Percentiles rank a stretch among this genome's conserved stretches.
phyloP scores from a whole-genome alignment of 257 asterid species.

The Lavandula angustifolia region DNA sequence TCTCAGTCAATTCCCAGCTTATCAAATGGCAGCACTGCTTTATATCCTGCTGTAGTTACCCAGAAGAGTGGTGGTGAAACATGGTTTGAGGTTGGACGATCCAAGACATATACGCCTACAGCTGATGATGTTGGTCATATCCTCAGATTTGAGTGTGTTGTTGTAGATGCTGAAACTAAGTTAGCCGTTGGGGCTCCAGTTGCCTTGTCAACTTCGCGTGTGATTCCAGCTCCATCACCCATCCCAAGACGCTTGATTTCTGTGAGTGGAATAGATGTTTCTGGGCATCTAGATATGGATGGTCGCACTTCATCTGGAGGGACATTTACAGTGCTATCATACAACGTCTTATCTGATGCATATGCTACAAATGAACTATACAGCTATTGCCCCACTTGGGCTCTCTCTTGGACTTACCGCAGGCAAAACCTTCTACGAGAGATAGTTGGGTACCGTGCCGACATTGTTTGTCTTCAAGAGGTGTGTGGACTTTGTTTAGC shows the following conservation, averaged over 20 bases:
- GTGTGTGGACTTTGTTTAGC: conserved; percentile 35
- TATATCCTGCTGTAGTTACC: conserved; percentile 70
- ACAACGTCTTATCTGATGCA: conserved; percentile 79
- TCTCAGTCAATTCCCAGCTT: conserved; percentile 61
- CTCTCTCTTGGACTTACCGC: conserved; percentile 97
- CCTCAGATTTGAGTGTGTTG: conserved; percentile 89
- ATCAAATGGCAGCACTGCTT: conserved; percentile 56
- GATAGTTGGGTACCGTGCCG: conserved; percentile 90
- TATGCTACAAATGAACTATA: conserved; percentile 74
- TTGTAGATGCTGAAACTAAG: conserved; percentile 74
- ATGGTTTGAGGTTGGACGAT: conserved; percentile 90
- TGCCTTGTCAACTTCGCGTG: conserved; percentile 70
- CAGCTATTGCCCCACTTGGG: conserved; percentile 96
- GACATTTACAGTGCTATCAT: conserved; percentile 90
- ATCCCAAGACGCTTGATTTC: conserved; percentile 82
- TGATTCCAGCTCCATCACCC: conserved; percentile 96
- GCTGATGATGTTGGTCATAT: conserved; percentile 89
- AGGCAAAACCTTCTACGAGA: conserved; percentile 89
- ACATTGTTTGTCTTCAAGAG: conserved; percentile 98
- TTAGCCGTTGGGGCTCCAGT: conserved; percentile 60
- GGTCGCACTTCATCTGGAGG: conserved; percentile 60
- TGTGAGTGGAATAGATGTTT: conserved; percentile 63
- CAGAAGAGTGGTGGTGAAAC: conserved; percentile 86
- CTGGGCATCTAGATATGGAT: conserved; percentile 68
- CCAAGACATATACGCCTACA: conserved; percentile 85